Evolutionary conservation across 2,329 filamentous ascomycete species (phyloP).

Genomic region (Tetracladium maxilliforme): DNA sequence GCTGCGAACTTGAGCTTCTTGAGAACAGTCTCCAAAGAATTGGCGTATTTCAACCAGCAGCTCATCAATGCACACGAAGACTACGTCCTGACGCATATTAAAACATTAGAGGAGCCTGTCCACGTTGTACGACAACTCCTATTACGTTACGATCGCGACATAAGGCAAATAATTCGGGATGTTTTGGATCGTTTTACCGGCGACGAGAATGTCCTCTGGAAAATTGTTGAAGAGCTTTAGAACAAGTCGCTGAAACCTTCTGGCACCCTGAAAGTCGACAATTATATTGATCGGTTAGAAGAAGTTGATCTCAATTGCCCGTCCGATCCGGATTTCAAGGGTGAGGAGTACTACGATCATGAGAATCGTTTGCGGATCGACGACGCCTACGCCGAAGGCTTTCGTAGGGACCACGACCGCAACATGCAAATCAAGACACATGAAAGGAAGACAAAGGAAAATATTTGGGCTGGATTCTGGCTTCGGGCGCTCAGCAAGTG

Average conservation of each 20-base stretch:
- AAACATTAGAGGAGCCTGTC: no score
- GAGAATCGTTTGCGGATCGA: no score
- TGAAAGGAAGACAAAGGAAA: constrained; percentile 1
- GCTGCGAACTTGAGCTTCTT: no score
- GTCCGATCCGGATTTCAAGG: no score
- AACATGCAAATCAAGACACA: constrained; percentile 1
- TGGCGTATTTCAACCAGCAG: no score
- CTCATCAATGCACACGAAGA: no score
- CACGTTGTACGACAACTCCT: no score
- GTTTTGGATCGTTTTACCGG: constrained; percentile 1
- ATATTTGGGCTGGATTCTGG: constrained; percentile 3
- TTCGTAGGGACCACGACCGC: not conserved
- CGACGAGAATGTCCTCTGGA: constrained; percentile 4
- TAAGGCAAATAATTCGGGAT: constrained; percentile 2
- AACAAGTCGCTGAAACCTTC: constrained; percentile 5
- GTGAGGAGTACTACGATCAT: no score
- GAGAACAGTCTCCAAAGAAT: no score
- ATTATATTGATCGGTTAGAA: constrained; percentile 5
- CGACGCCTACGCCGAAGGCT: constrained; percentile 5
- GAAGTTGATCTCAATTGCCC: constrained; percentile 4
- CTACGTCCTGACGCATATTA: no score
- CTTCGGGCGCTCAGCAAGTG: constrained; percentile 1
- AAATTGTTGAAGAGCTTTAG: constrained; percentile 8
- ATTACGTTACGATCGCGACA: constrained; percentile 1
- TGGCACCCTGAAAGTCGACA: constrained; percentile 5